These are phyloP conservation scores for Geotrichum citri-aurantii DNA, from an alignment of 1,139 yeast species.

Conservation along the genomic window DNA sequence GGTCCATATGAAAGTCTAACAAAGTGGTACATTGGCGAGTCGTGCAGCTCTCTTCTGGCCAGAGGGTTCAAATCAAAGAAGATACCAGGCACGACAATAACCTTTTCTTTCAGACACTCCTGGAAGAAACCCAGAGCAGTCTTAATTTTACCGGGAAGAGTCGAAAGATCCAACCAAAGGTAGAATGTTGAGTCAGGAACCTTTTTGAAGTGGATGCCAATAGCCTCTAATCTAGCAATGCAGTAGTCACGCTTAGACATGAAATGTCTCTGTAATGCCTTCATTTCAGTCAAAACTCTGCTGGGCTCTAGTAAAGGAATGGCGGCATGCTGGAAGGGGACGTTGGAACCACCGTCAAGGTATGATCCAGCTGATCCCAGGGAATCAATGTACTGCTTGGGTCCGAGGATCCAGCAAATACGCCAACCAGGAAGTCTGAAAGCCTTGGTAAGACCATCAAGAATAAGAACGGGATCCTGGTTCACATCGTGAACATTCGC, in stretches of 20 bases:
- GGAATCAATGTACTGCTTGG: slow-evolving; percentile 55
- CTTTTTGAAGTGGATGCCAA: slow-evolving; percentile 54
- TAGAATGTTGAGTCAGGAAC: slow-evolving; percentile 61
- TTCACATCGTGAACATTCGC: slow-evolving; percentile 54
- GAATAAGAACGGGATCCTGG: slow-evolving; percentile 55
- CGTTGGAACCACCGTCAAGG: slow-evolving; percentile 61
- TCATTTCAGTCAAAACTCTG: slow-evolving; percentile 51
- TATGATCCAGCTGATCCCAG: slow-evolving; percentile 60
- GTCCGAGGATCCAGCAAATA: slow-evolving; percentile 64
- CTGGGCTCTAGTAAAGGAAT: slow-evolving; percentile 52
- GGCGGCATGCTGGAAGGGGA: slow-evolving; percentile 62
- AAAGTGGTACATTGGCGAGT: slow-evolving; percentile 59
- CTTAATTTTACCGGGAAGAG: slow-evolving; percentile 54
- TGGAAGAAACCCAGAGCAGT: slow-evolving; percentile 65
- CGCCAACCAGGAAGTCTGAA: slow-evolving; percentile 69
- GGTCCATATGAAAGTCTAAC: slow-evolving; percentile 64
- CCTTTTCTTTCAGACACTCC: slow-evolving; percentile 59
- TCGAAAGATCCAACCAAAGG: slow-evolving; percentile 56
- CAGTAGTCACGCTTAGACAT: slow-evolving; percentile 59
- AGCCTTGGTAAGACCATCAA: slow-evolving; percentile 61
- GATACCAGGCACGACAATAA: slow-evolving; percentile 62
- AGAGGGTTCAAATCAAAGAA: slow-evolving; percentile 63
- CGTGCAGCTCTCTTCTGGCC: slow-evolving; percentile 55
- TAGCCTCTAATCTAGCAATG: slow-evolving; percentile 45
- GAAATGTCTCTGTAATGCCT: slow-evolving; percentile 57